A percentile compares a stretch with the other conserved stretches of the same genome.
Conservation (phyloP, 1,284 basidiomycete genomes). For the Fistulina hepatica region DNA sequence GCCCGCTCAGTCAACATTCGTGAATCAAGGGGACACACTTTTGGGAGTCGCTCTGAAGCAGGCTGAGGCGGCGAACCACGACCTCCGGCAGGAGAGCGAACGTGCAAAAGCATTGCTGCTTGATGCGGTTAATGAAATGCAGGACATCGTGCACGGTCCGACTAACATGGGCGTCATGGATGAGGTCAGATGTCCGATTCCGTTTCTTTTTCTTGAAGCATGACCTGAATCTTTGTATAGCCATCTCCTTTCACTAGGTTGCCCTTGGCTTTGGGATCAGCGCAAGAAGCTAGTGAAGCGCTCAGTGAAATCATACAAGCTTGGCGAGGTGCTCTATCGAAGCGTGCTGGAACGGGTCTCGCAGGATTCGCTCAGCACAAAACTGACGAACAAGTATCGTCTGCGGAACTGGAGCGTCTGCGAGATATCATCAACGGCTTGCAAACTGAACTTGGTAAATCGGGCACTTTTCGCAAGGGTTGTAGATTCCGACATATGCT, state of each 20-base stretch:
- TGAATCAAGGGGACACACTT: slow-evolving; percentile 42
- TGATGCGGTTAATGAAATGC: slow-evolving; percentile 58
- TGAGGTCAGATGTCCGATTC: no score
- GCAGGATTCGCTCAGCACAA: no score
- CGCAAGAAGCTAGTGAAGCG: slow-evolving; percentile 41
- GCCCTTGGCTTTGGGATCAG: slow-evolving; percentile 51
- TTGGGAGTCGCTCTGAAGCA: slow-evolving; percentile 66
- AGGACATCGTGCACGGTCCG: slow-evolving; percentile 39
- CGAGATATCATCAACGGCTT: slow-evolving; percentile 37
- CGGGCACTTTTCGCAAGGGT: not conserved
- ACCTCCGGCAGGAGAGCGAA: slow-evolving; percentile 61
- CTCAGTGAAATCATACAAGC: no score
- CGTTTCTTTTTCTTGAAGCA: no score
- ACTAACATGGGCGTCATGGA: slow-evolving; percentile 24
- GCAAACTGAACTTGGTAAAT: slow-evolving; percentile 46
- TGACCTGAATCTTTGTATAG: slow-evolving; percentile 22
- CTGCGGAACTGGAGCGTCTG: slow-evolving; percentile 35
- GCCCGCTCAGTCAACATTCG: slow-evolving; percentile 29
- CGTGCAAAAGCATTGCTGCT: slow-evolving; percentile 60
- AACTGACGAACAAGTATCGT: slow-evolving; percentile 12
- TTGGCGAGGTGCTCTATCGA: no score
- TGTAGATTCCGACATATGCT: no score
- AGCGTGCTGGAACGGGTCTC: no score
- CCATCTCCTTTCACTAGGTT: slow-evolving; percentile 35
- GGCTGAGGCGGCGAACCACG: slow-evolving; percentile 56